Conservation (phyloP, 2,329 filamentous ascomycete species). For the Dactylellina cionopaga region DNA sequence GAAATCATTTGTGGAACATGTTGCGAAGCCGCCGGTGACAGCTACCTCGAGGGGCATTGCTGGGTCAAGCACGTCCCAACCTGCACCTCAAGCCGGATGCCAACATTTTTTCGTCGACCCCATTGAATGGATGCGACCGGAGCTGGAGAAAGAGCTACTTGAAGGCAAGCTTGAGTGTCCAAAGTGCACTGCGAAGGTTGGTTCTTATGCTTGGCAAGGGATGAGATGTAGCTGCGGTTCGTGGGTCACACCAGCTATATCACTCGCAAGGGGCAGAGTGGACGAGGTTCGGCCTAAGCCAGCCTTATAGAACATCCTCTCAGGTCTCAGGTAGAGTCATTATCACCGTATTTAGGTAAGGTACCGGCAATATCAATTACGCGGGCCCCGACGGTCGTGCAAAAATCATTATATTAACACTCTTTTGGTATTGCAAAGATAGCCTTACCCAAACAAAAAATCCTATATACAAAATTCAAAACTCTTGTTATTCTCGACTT, state of each 20-base stretch:
- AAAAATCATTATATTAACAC: conserved; percentile 9
- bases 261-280: conserved; percentile 80
- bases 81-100: conserved; percentile 65
- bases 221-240: conserved; percentile 89
- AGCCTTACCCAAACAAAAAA: conserved; percentile 14
- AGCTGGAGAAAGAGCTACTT: conserved; percentile 80
- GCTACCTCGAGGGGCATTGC: conserved; percentile 28
- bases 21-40: conserved; percentile 14
- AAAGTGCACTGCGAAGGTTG: conserved; percentile 83
- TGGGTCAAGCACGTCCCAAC: background rate
- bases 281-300: conserved; percentile 69
- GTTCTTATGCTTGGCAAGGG: conserved; percentile 95
- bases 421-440: conserved; percentile 15
- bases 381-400: too few relatives aligned
- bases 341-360: conserved; percentile 24
- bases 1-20: conserved; percentile 63
- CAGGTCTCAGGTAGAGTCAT: background rate
- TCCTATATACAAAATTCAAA: conserved; percentile 45
- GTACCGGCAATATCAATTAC: background rate
- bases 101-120: conserved; percentile 92
- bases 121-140: conserved; percentile 90
- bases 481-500: too few relatives aligned
- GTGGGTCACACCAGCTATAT: conserved; percentile 92
- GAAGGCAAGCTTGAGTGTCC: conserved; percentile 88
- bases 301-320: conserved; percentile 6